Evolutionary conservation across 2,329 filamentous ascomycete species (phyloP).

Genomic region (Diaporthe destruens): DNA sequence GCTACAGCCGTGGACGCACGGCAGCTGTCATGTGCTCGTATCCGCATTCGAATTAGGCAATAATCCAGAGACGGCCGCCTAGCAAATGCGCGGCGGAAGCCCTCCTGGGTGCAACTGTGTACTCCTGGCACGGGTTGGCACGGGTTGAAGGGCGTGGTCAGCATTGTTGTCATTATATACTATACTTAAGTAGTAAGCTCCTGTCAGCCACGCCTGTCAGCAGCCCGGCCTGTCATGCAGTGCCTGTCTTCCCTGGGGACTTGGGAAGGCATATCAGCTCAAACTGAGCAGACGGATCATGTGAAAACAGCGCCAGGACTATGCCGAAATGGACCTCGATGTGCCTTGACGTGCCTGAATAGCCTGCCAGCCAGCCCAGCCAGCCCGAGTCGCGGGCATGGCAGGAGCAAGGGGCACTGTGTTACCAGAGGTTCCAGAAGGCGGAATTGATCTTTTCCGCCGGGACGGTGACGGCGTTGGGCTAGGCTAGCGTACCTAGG

Average conservation of each 20-base stretch:
- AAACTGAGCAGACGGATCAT: not conserved
- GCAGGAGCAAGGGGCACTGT: not conserved
- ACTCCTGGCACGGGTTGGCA: not conserved
- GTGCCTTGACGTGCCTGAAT: not conserved
- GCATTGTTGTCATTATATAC: not conserved
- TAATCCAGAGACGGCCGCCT: not conserved
- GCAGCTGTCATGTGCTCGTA: not conserved
- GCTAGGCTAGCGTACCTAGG: not conserved
- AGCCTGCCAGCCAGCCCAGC: no score
- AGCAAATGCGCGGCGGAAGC: no score
- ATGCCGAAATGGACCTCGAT: not conserved
- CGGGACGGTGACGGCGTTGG: slow-evolving; percentile 7
- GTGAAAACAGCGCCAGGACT: not conserved
- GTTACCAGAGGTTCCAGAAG: not conserved
- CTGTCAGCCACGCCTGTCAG: slow-evolving; percentile 19
- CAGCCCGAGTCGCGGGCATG: not conserved
- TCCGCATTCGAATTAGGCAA: not conserved
- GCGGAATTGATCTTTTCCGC: slow-evolving; percentile 13
- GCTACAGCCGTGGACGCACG: not conserved
- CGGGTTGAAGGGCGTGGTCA: not conserved
- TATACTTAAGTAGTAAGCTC: no score
- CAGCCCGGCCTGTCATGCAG: not conserved
- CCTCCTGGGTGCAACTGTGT: not conserved
- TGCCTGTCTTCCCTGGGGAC: not conserved
- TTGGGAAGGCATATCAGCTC: not conserved